Evolutionary conservation across 2,329 filamentous ascomycete species (phyloP), one percentile per base, ranked within the genome.

Genomic region (Didymella exigua): DNA sequence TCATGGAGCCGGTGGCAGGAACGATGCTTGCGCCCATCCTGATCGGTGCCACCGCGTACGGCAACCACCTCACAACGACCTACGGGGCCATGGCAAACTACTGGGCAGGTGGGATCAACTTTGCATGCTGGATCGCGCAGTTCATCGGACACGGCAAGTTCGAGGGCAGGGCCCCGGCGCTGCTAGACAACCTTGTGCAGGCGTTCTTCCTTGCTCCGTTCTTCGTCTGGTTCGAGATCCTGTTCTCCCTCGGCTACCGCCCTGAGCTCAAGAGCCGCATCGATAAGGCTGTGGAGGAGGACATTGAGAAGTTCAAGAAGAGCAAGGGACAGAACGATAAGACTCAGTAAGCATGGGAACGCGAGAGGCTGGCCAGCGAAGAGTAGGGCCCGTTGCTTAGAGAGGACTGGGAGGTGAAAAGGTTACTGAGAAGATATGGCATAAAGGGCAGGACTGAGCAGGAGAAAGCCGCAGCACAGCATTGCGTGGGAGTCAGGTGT

Each of bases 221-320:
- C 69, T 99, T 98, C 67, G 93, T 98, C 54, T 99, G 95, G 90
- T 89, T 99, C 67, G 93, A 98, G 79, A 78, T 96, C 21, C 82
- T 99, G 23, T 99, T 99, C 80, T 86, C 83, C 68, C 84, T 96
- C 45, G 95, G 95, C 43, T 99, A 98, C 77, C 86, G 95, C 56
- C 90, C 88, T 1, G 92, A 96, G 75, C 81, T 99, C 64, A 91
- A 93, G 78, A 83, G 84, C 57, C 86, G 93, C 45, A 85, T 98
- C 38, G 86, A 93, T 58, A 86, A 87, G 72, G 86, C 84, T 31
- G 90, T 97, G 3, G 77, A 87, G 70, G 80, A 85, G 64, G 91
- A 96, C 73, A 83, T 97, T 61, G 82, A 85, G 64, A 95, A 91
- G 76, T 74, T 92, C 72, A 86, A 80, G 67, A 79, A 82, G 30